Percentiles rank a stretch among this genome's conserved stretches.
Conservation (phyloP, 768 basidiomycete species). For the Podaxis sp. region DNA sequence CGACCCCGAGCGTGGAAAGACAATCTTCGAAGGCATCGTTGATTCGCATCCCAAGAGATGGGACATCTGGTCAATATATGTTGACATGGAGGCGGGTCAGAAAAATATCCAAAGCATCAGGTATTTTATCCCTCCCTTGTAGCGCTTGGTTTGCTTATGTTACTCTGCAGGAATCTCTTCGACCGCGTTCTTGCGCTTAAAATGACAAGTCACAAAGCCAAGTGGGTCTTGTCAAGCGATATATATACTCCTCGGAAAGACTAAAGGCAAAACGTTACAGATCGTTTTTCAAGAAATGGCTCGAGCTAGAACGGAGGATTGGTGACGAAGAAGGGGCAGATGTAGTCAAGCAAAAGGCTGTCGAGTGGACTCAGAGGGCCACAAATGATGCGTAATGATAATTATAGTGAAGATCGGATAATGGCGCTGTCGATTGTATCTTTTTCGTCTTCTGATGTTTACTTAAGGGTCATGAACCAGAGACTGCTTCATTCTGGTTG, state of each 20-base stretch:
- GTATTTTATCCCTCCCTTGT: conserved; percentile 36
- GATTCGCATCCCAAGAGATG: conserved; percentile 95
- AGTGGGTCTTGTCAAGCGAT: conserved; percentile 52
- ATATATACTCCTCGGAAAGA: background rate
- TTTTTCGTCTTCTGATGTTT: background rate
- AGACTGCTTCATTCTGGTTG: too few relatives aligned
- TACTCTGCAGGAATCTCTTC: conserved; percentile 70
- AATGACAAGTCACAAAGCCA: conserved; percentile 94
- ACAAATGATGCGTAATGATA: conserved; percentile 23
- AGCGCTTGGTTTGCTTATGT: conserved; percentile 4
- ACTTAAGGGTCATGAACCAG: too few relatives aligned
- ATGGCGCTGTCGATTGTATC: background rate
- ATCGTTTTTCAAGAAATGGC: conserved; percentile 97
- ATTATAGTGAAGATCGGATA: conserved; percentile 8
- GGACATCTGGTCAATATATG: conserved; percentile 95
- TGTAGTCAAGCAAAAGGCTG: conserved; percentile 82
- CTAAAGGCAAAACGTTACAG: conserved; percentile 36
- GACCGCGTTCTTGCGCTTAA: conserved; percentile 80
- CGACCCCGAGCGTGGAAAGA: conserved; percentile 92
- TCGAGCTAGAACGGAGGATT: conserved; percentile 80
- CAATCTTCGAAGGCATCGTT: conserved; percentile 93
- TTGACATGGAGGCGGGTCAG: conserved; percentile 91
- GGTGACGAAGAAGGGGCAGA: conserved; percentile 86
- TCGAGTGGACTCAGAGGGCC: conserved; percentile 86
- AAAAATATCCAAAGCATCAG: conserved; percentile 77